Base-by-base conservation (phyloP, 805 yeast species). In the Barnettozyma botsteinii region DNA sequence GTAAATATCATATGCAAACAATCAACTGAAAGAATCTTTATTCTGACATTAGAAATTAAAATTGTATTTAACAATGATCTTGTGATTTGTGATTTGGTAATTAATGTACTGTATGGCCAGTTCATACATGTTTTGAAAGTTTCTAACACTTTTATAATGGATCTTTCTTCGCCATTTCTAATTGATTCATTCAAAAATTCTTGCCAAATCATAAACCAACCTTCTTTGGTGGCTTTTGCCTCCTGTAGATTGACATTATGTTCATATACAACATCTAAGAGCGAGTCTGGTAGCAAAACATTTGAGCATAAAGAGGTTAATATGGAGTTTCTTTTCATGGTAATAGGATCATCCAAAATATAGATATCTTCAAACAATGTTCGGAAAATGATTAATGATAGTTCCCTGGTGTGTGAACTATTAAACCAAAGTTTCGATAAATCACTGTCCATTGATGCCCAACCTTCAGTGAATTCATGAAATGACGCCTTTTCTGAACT, bases 361-460 rank as follows among this genome's bases (percentile, higher is more conserved):
- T 87, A 93, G 10, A 93, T 77, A 57, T 93, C 99, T 62, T 93
- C 99, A 56, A 91, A 93, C 14, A 93, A 62, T 4, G 94, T 87
- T 54, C 96, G 69, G 49, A 86, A 75, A 6, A 93, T 83, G 34
- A 84, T 77, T 19, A 91, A 65, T 3, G 89, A 70, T 35, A 93
- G 65, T 55, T 88, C 96, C 47, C 95, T 70, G 4, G 89, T 72
- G 19, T 76, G 72, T 14, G 69, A 61, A 38, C 74, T 75, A 43
- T 64, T 66, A 41, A 73, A 69, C 98, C 98, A 93, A 47, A 93
- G 64, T 37, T 73, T 72, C 49, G 79, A 72, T 31, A 93, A 66
- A 49, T 81, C 81, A 13, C 70, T 64, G 54, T 93, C 98, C 96
- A 93, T 88, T 15, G 81, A 73, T 2, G 70, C 68, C 98, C 98